Base-by-base conservation (phyloP, 768 basidiomycete genomes). In the Leccinum longicurvipes region DNA sequence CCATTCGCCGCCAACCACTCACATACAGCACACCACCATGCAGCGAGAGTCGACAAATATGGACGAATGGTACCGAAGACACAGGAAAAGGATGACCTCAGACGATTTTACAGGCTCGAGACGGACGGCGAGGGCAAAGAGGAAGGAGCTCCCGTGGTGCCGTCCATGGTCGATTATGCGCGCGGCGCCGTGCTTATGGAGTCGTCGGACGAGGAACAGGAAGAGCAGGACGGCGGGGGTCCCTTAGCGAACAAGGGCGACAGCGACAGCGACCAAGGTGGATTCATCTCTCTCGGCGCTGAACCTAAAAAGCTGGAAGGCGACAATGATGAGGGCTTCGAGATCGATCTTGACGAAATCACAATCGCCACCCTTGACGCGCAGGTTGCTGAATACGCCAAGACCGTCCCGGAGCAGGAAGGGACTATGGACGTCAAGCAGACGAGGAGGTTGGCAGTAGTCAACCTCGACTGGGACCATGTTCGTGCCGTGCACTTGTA, bases 381-480 rank as follows among this genome's bases (percentile, higher is more conserved):
- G 8, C 87, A 92, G 63, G 87, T 84, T 17, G 80, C 83, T 23
- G 82, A 74, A 17, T 88, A 86, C 57, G 69, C 77, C 34, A 73
- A 81, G 61, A 64, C 68, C 19, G 69, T 74, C 3, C 79, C 82
- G 51, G 76, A 78, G 10, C 78, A 79, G 23, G 75, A 76, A 3
- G 74, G 71, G 65, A 66, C 4, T 69, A 61, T 75, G 2, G 77
- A 74, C 9, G 71, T 76, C 10, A 70, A 76, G 47, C 70, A 64
- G 10, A 93, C 93, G 2, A 79, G 75, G 53, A 80, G 96, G 23
- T 68, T 99, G 7, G 97, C 96, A 1, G 82, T 89, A 45, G 96
- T 98, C 60, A 98, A 98, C 69, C 82, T 98, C 50, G 97, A 99
- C 73, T 99, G 97, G 97, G 97, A 98, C 70, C 83, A 98, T 72